A percentile compares a stretch with the other conserved stretches of the same genome.
phyloP scores from a whole-genome alignment of 2,329 filamentous ascomycete species.

The Alternaria ventricosa region DNA sequence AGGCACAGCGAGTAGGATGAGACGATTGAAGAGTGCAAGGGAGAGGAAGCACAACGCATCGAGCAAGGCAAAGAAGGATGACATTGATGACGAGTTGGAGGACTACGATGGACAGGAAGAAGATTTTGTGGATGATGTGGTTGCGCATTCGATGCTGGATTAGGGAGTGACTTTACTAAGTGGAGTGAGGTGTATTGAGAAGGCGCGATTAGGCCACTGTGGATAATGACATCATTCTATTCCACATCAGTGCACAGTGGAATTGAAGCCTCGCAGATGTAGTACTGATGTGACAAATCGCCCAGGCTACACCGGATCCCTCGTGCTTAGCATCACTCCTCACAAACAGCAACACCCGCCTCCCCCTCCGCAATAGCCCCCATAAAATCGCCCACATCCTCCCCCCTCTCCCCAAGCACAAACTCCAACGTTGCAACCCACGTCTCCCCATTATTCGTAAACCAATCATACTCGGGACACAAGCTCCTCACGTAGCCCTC shows the following conservation, averaged over 20 bases:
- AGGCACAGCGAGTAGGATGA: not conserved
- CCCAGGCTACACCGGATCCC: too few relatives aligned
- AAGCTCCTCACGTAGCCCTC: conserved; percentile 59
- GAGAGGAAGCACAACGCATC: not conserved
- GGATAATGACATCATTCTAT: too few relatives aligned
- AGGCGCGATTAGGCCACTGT: too few relatives aligned
- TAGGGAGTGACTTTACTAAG: too few relatives aligned
- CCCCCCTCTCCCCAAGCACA: conserved; percentile 63
- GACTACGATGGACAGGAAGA: not conserved
- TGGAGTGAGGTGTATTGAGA: too few relatives aligned
- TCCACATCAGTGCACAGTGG: too few relatives aligned
- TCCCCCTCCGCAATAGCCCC: conserved; percentile 71
- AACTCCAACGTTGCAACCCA: conserved; percentile 65
- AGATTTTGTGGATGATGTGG: not conserved
- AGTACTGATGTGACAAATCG: too few relatives aligned
- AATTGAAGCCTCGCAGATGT: too few relatives aligned
- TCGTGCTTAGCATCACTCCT: too few relatives aligned
- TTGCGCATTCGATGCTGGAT: too few relatives aligned
- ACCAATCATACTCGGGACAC: conserved; percentile 60
- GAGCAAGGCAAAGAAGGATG: not conserved
- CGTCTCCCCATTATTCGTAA: conserved; percentile 68
- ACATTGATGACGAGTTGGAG: not conserved
- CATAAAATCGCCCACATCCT: conserved; percentile 64
- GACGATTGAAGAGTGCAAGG: not conserved
- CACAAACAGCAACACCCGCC: conserved; percentile 65